These are phyloP conservation scores for Mycena haematopus DNA, from an alignment of 768 basidiomycete genomes.

Conservation along the genomic window DNA sequence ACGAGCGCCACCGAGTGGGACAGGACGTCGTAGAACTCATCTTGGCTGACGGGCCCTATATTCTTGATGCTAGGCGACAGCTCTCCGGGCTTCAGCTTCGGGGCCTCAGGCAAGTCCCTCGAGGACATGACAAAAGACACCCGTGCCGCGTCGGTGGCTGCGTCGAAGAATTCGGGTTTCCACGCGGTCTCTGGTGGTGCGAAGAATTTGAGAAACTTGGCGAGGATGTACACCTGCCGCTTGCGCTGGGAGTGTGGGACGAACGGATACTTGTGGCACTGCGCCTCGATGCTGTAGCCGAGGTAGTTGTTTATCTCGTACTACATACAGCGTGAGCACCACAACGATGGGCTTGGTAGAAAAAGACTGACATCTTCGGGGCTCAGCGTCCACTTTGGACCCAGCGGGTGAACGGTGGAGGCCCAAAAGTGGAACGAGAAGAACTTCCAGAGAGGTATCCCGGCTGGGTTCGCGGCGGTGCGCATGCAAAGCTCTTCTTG, in stretches of 20 bases:
- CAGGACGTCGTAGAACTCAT: constrained; percentile 13
- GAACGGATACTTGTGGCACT: constrained; percentile 33
- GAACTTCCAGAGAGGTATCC: constrained; percentile 7
- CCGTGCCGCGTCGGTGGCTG: constrained; percentile 2
- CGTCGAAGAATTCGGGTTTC: constrained; percentile 12
- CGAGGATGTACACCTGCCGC: constrained; percentile 7
- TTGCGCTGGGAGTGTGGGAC: constrained; percentile 36
- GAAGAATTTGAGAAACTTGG: constrained; percentile 11
- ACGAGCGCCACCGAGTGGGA: constrained; percentile 4
- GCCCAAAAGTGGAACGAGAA: constrained; percentile 1
- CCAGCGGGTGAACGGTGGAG: not conserved
- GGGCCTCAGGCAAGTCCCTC: not conserved
- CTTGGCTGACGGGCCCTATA: not conserved
- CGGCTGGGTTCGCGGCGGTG: not conserved
- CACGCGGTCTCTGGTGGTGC: not conserved
- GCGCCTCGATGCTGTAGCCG: constrained; percentile 43
- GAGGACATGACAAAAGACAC: not conserved
- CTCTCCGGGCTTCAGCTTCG: not conserved
- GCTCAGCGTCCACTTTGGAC: constrained; percentile 7
- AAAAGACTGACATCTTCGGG: constrained; percentile 4
- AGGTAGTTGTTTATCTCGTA: constrained; percentile 16
- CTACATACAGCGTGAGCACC: not conserved
- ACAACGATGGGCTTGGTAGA: not conserved
- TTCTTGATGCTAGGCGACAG: constrained; percentile 12
- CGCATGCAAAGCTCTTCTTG: not conserved